Base-by-base conservation (phyloP, 768 basidiomycete species). In the Coprinopsis marcescibilis region DNA sequence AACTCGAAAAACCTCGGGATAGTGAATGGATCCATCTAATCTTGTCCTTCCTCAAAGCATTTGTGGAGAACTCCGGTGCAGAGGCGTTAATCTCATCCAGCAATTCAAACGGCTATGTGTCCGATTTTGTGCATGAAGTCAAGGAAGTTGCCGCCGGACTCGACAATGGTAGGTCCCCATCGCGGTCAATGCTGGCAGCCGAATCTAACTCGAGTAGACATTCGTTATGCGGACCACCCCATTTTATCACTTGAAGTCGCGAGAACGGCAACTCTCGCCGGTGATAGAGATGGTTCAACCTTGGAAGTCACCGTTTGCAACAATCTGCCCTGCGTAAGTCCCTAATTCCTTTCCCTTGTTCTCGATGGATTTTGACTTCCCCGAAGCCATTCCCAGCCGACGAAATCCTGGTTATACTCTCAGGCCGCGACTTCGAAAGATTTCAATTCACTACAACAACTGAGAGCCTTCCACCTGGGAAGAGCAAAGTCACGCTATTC, bases 11-110 rank as follows among this genome's bases (percentile, higher is more conserved):
- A 54, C 65, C 75, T 4, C 78, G 70, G 48, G 84, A 89, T 53
- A 69, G 71, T 17, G 89, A 93, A 58, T 94, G 90, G 90, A 75
- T 89, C 17, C 80, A 86, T 51, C 75, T 85, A 13, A 71, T 86
- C 4, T 69, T 93, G 24, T 78, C 86, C 3, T 93, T 87, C 61
- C 70, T 96, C 34, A 81, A 79, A 57, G 75, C 79, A 11, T 83
- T 77, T 49, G 74, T 80, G 14, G 80, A 79, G 24, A 76, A 77
- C 53, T 56, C 64, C 30, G 76, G 71, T 3, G 63, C 65, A 35
- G 78, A 81, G 41, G 52, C 83, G 48, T 62, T 87, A 35, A 65
- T 78, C 52, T 68, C 75, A 43, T 69, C 78, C 46, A 70, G 69
- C 7, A 77, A 78, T 54, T 70, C 71, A 45, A 47, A 68, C 10